phyloP scores from a whole-genome alignment of 495 filamentous ascomycete genomes.

The Neurospora sp. region DNA sequence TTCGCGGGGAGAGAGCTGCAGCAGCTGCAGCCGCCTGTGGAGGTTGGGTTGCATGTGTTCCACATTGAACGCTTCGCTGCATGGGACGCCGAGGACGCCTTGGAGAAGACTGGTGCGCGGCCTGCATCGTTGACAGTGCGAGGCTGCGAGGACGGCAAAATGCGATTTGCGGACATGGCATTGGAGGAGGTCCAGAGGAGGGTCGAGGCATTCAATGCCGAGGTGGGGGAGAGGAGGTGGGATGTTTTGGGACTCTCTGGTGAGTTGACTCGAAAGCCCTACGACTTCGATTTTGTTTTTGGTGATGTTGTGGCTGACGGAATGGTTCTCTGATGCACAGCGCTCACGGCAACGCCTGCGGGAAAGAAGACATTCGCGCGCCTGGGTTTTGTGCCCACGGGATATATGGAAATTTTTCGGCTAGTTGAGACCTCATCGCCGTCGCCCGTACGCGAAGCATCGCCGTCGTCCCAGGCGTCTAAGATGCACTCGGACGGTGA shows the following conservation, averaged over 20 bases:
- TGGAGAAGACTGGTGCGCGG: not conserved
- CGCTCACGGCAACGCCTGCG: slow-evolving; percentile 20
- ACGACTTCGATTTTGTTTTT: not conserved
- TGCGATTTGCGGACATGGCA: slow-evolving; percentile 15
- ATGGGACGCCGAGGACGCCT: not conserved
- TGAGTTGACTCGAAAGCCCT: not conserved
- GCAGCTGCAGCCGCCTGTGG: slow-evolving; percentile 6
- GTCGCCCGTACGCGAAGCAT: too few relatives aligned
- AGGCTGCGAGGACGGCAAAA: not conserved
- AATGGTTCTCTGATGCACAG: not conserved
- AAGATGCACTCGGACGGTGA: not conserved
- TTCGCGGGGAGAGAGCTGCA: slow-evolving; percentile 27
- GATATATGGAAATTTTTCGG: slow-evolving; percentile 20
- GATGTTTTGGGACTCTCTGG: slow-evolving; percentile 21
- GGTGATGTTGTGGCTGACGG: not conserved
- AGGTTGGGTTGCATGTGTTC: slow-evolving; percentile 26
- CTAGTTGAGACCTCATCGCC: not conserved
- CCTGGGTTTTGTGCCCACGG: slow-evolving; percentile 19
- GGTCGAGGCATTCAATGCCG: not conserved
- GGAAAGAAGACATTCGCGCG: slow-evolving; percentile 18
- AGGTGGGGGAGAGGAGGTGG: slow-evolving; percentile 7
- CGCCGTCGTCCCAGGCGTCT: not conserved
- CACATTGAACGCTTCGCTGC: slow-evolving; percentile 22
- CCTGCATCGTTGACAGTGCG: not conserved
- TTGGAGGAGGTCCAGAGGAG: slow-evolving; percentile 13